Evolutionary conservation across 2,329 filamentous ascomycete species (phyloP).

Genomic region (Cladosporium sp.): DNA sequence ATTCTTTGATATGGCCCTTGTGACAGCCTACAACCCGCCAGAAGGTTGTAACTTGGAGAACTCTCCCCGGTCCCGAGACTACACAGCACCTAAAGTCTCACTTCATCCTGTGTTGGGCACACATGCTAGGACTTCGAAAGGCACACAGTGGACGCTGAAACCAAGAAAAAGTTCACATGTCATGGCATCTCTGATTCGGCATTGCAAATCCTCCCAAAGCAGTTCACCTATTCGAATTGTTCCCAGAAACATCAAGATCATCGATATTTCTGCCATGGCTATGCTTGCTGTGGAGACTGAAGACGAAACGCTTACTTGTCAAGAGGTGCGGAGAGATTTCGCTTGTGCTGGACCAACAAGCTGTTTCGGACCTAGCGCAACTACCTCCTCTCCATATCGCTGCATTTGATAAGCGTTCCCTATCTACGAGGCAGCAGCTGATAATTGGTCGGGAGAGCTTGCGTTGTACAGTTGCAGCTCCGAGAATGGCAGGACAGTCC

Average conservation of each 20-base stretch:
- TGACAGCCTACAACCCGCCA: too few species aligned
- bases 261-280: neutral
- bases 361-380: neutral
- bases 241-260: neutral
- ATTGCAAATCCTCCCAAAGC: neutral
- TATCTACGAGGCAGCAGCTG: neutral
- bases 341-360: slow-evolving; percentile 8
- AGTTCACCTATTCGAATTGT: neutral
- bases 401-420: slow-evolving; percentile 1
- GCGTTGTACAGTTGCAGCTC: neutral
- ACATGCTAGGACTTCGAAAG: too few species aligned
- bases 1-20: too few species aligned
- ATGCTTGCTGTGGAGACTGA: neutral
- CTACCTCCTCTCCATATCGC: neutral
- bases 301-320: neutral
- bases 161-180: neutral
- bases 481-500: slow-evolving; percentile 14
- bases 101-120: too few species aligned
- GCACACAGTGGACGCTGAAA: too few species aligned
- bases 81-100: too few species aligned
- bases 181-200: neutral
- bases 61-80: too few species aligned
- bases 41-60: too few species aligned
- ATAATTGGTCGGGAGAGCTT: neutral
- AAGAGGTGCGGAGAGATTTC: slow-evolving; percentile 1